These are phyloP conservation scores for Lactarius hatsudake DNA, from an alignment of 768 basidiomycete genomes.

Conservation along the genomic window DNA sequence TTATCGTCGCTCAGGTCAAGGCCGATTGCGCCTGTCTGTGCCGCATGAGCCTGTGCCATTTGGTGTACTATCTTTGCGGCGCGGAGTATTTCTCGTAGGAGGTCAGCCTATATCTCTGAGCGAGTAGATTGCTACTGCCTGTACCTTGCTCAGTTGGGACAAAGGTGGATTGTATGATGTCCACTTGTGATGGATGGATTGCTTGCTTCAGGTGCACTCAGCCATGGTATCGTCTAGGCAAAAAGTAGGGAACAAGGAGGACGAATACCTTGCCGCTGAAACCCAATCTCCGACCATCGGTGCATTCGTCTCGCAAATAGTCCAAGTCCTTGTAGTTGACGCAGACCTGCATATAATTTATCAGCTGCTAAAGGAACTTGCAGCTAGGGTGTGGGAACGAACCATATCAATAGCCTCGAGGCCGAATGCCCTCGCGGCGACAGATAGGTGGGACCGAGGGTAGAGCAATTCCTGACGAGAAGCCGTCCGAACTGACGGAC, in stretches of 20 bases:
- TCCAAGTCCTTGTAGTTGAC: constrained; percentile 77
- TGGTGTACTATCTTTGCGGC: constrained; percentile 68
- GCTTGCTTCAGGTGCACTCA: constrained; percentile 63
- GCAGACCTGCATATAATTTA: constrained; percentile 56
- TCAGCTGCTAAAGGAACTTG: neutral
- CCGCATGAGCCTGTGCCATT: constrained; percentile 57
- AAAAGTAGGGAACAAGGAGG: neutral
- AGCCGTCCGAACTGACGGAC: constrained; percentile 69
- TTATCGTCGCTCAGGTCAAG: constrained; percentile 52
- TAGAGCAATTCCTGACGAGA: constrained; percentile 77
- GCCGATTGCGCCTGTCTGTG: constrained; percentile 65
- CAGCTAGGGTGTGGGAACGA: neutral
- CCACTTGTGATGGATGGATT: constrained; percentile 86
- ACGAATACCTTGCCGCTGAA: constrained; percentile 84
- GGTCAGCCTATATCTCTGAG: neutral
- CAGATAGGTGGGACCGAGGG: constrained; percentile 78
- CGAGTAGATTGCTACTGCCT: constrained; percentile 11
- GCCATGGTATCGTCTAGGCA: neutral
- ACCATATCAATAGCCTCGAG: constrained; percentile 93
- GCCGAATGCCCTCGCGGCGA: constrained; percentile 78
- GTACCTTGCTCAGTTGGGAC: constrained; percentile 70
- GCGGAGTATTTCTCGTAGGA: constrained; percentile 62
- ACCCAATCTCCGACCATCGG: constrained; percentile 77
- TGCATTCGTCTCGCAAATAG: constrained; percentile 68
- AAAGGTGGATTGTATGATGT: constrained; percentile 72